phyloP scores from a whole-genome alignment of 305 asterid species.

The Euphrasia arctica region DNA sequence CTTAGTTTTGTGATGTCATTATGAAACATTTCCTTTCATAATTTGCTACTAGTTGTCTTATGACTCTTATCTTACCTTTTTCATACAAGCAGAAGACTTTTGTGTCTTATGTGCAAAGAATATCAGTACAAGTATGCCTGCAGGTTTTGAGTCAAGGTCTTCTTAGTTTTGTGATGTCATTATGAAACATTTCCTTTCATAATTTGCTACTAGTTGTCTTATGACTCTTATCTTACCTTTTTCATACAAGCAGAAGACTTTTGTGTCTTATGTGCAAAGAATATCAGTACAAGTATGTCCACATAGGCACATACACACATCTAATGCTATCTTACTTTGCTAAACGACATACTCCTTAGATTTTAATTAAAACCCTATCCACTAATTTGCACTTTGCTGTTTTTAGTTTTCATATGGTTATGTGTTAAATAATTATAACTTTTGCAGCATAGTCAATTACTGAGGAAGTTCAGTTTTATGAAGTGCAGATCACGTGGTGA shows the following conservation, averaged over 20 bases:
- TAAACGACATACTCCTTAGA: conserved; percentile 6
- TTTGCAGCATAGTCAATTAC: conserved; percentile 23
- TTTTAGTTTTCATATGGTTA: conserved; percentile 11
- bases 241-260: too few species aligned
- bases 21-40: conserved; percentile 11
- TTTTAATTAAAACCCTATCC: conserved; percentile 23
- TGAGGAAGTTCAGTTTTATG: conserved; percentile 35
- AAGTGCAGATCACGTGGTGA: conserved; percentile 93
- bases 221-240: background rate
- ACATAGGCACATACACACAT: background rate
- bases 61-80: conserved; percentile 15
- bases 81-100: background rate
- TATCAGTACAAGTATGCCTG: conserved; percentile 19
- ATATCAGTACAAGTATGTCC: too few species aligned
- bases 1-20: conserved; percentile 7
- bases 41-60: background rate
- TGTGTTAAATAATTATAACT: conserved; percentile 18
- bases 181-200: conserved; percentile 10
- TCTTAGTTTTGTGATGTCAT: conserved; percentile 9
- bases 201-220: background rate
- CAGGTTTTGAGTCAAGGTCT: conserved; percentile 14
- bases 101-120: conserved; percentile 17
- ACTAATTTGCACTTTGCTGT: background rate
- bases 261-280: too few species aligned
- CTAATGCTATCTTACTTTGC: too few species aligned